These are phyloP conservation scores for Thymus mandschuricus DNA, from an alignment of 257 asterid genomes.

Conservation along the genomic window DNA sequence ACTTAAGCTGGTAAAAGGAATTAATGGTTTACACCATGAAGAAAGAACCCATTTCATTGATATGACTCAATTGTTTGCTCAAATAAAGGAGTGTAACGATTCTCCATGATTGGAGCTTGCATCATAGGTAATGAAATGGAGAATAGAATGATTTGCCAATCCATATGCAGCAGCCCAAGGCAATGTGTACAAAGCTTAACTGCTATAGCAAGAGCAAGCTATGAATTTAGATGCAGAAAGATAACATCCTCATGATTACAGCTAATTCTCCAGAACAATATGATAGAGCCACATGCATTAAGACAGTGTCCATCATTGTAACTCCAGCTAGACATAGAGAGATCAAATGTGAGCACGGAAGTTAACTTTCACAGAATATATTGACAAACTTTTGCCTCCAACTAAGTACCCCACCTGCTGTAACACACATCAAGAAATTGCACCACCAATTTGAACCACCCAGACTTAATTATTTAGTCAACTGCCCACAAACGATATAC, in stretches of 20 bases:
- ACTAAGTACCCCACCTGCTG: conserved; percentile 16
- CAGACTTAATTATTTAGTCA: conserved; percentile 22
- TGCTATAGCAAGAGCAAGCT: conserved; percentile 11
- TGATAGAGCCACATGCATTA: conserved; percentile 19
- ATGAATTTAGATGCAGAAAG: conserved; percentile 13
- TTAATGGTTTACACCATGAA: background rate
- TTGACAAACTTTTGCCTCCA: conserved; percentile 5
- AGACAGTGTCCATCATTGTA: conserved; percentile 12
- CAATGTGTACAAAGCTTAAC: conserved; percentile 21
- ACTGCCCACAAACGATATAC: conserved; percentile 11
- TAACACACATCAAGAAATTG: conserved; percentile 4
- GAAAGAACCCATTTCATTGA: conserved; percentile 19
- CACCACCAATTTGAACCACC: background rate
- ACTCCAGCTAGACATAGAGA: conserved; percentile 18
- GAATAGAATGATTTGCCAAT: conserved; percentile 16
- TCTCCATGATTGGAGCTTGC: conserved; percentile 2
- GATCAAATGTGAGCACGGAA: conserved; percentile 18
- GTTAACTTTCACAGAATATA: conserved; percentile 3
- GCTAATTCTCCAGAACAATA: conserved; percentile 6
- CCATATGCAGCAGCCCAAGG: conserved; percentile 13
- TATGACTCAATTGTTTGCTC: conserved; percentile 3
- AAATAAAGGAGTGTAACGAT: background rate
- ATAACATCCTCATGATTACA: conserved; percentile 3
- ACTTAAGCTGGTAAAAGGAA: conserved; percentile 14
- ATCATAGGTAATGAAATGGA: conserved; percentile 7